Percentiles rank a stretch among this genome's conserved stretches.
Conservation (phyloP, 2,329 filamentous ascomycete species). For the Clonostachys rosea region DNA sequence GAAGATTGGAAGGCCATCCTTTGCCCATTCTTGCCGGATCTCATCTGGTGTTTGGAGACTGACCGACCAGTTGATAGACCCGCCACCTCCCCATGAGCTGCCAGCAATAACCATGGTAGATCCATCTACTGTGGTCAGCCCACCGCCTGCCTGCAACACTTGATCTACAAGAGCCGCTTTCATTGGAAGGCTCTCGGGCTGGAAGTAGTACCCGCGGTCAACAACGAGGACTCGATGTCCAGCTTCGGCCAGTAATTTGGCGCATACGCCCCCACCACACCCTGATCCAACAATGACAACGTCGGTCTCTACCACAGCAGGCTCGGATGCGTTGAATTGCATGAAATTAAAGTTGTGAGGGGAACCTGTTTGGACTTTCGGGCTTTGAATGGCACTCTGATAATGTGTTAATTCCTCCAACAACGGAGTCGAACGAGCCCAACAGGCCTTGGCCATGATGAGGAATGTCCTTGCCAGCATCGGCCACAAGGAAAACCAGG, state of each 20-base stretch:
- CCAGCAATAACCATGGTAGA: slow-evolving; percentile 62
- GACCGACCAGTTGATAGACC: slow-evolving; percentile 81
- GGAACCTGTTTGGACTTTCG: slow-evolving; percentile 29
- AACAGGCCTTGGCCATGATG: slow-evolving; percentile 48
- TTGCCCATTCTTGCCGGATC: slow-evolving; percentile 79
- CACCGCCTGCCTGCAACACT: slow-evolving; percentile 18
- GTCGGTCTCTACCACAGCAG: slow-evolving; percentile 68
- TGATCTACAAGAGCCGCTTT: slow-evolving; percentile 23
- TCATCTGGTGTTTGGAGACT: slow-evolving; percentile 63
- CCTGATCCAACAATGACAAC: slow-evolving; percentile 84
- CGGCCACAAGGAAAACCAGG: slow-evolving; percentile 50
- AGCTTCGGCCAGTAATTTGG: slow-evolving; percentile 75
- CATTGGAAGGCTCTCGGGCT: slow-evolving; percentile 72
- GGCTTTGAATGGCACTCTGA: not conserved
- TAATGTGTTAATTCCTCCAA: slow-evolving; percentile 54
- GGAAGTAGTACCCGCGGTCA: slow-evolving; percentile 77
- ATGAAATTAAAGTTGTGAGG: slow-evolving; percentile 55
- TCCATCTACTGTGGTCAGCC: slow-evolving; percentile 48
- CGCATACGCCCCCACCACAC: slow-evolving; percentile 77
- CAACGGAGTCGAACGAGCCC: slow-evolving; percentile 40
- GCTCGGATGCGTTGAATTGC: slow-evolving; percentile 39
- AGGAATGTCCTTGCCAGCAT: slow-evolving; percentile 52
- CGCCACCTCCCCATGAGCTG: slow-evolving; percentile 78
- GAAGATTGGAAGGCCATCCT: slow-evolving; percentile 68
- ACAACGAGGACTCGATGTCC: slow-evolving; percentile 74